Base-by-base conservation (phyloP, 441 rosid species). In the Sinapis alba region DNA sequence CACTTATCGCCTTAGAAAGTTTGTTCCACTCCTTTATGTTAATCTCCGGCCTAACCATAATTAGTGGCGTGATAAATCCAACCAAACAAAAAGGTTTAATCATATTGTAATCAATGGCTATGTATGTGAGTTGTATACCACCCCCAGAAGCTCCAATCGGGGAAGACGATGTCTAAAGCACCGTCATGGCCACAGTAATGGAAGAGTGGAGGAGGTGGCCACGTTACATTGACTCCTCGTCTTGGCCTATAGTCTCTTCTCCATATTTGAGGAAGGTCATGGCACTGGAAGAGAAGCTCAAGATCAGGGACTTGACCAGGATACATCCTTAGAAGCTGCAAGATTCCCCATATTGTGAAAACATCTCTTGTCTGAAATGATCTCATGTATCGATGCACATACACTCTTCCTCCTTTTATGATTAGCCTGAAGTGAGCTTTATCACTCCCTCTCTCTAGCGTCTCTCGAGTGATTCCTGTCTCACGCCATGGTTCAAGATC, bases 121-220 rank as follows among this genome's bases (percentile, higher is more conserved):
- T 24, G 18, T 1, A 28, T 24, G 15, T 23, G 26, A 65, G 21
- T 1, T 38, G 36, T 30, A 7, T 66, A 86, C 90, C 90, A 85
- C 24, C 90, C 90, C 90, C 90, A 87, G 63, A 87, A 87, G 72
- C 87, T 74, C 90, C 88, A 85, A 54, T 87, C 90, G 1, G 88
- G 90, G 47, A 87, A 87, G 16, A 79, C 74, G 19, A 83, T 79
- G 64, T 85, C 86, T 9, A 82, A 50, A 0, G 80, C 45, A 12
- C 70, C 68, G 11, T 61, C 24, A 16, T 82, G 54, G 13, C 80
- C 82, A 23, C 87, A 85, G 60, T 83, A 87, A 50, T 78, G 81
- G 69, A 87, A 87, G 54, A 85, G 16, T 0, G 90, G 86, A 1
- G 90, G 87, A 1, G 86, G 84, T 16, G 78, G 72, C 53, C 77